Percentiles rank a stretch among this genome's conserved stretches.
Evolutionary conservation across 2,329 filamentous ascomycete species (phyloP).

Genomic region (Colletotrichum theobromicola): DNA sequence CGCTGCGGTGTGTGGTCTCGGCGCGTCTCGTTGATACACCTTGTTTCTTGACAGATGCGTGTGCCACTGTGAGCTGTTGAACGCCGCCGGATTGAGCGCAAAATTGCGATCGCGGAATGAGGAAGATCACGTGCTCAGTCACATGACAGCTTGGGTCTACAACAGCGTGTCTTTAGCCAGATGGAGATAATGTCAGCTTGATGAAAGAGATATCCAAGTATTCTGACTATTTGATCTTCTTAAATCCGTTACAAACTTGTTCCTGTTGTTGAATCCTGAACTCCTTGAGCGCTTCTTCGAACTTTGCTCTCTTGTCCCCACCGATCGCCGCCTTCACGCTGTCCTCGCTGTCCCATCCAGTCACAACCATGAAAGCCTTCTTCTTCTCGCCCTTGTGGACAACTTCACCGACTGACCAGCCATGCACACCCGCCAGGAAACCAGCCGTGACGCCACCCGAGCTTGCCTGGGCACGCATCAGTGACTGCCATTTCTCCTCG

Average conservation of each 20-base stretch:
- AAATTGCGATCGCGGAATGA: background rate
- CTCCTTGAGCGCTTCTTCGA: background rate
- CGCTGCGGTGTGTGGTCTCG: background rate
- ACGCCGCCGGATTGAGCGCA: background rate
- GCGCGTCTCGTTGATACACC: background rate
- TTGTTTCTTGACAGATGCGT: background rate
- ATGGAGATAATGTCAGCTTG: fast-evolving
- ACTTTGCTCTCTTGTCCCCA: background rate
- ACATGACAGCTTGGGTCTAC: no score
- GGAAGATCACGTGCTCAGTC: background rate
- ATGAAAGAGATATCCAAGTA: fast-evolving
- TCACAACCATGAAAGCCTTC: background rate
- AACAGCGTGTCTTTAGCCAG: no score
- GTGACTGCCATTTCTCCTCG: background rate
- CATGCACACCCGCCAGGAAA: background rate
- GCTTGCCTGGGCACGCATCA: background rate
- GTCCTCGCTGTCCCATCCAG: background rate
- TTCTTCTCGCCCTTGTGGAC: background rate
- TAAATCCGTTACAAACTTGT: background rate
- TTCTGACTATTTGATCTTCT: background rate
- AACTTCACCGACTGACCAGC: background rate
- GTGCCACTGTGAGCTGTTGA: background rate
- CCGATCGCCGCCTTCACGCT: background rate
- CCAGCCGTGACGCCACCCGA: background rate
- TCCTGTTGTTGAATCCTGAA: background rate